Conservation (phyloP, 2,329 filamentous ascomycete species). For the Neofusicoccum ribis region DNA sequence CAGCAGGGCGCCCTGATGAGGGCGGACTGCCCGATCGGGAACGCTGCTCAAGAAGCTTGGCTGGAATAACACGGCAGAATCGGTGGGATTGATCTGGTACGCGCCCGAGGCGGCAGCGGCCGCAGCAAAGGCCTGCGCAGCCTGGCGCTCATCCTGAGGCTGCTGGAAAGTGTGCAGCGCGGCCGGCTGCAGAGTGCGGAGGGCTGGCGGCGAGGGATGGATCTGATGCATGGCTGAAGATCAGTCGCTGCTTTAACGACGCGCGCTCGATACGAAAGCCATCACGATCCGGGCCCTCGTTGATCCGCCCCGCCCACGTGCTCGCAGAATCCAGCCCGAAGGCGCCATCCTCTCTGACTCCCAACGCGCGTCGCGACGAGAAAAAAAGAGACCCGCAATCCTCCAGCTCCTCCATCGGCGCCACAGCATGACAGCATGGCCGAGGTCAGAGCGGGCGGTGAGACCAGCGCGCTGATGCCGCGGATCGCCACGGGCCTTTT, state of each 20-base stretch:
- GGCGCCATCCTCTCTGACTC: too few species aligned
- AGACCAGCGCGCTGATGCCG: neutral
- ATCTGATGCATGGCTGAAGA: conserved; percentile 19
- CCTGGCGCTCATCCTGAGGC: conserved; percentile 17
- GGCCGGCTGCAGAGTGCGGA: conserved; percentile 30
- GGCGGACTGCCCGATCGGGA: conserved; percentile 27
- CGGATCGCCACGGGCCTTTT: neutral
- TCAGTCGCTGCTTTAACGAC: conserved; percentile 29
- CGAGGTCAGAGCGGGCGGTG: neutral
- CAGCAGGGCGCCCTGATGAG: conserved; percentile 30
- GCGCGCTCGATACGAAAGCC: neutral
- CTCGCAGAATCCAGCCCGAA: conserved; percentile 1
- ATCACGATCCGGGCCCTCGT: neutral
- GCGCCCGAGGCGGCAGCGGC: conserved; percentile 29
- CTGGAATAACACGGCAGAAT: conserved; percentile 24
- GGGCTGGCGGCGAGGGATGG: conserved; percentile 26
- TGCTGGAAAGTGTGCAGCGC: conserved; percentile 34
- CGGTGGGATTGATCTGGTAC: conserved; percentile 42
- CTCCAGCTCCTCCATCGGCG: neutral
- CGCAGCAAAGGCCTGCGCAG: conserved; percentile 22
- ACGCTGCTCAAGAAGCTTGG: conserved; percentile 4
- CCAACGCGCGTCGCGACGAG: too few species aligned
- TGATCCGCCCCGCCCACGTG: conserved; percentile 40
- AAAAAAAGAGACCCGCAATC: conserved; percentile 10
- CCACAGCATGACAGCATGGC: neutral